Base-by-base conservation (phyloP, 495 filamentous ascomycete genomes). In the Penicillium lividum region DNA sequence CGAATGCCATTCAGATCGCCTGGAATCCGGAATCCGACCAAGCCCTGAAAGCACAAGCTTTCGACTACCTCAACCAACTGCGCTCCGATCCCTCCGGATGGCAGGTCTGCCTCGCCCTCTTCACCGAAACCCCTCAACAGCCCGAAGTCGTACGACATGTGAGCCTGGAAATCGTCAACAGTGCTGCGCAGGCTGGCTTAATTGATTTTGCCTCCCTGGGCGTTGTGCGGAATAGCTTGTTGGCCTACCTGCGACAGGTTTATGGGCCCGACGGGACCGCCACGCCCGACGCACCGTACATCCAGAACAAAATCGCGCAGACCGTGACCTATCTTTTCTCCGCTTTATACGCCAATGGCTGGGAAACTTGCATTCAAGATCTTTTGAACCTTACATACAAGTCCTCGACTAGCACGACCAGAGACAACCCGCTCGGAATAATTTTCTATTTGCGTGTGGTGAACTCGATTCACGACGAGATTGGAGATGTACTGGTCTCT, bases 271-370 rank as follows among this genome's bases (percentile, higher is more conserved):
- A 79, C 18, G 76, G 77, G 43, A 79, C 78, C 44, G 75, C 76
- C 22, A 73, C 75, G 22, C 69, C 80, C 56, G 93, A 97, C 70
- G 80, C 86, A 9, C 62, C 85, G 34, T 81, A 82, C 61, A 87
- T 99, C 31, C 95, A 98, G 74, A 99, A 98, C 73, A 99, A 99
- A 73, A 87, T 98, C 58, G 90, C 92, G 28, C 94, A 99, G 73
- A 96, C 93, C 33, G 74, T 98, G 43, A 99, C 94, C 10, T 89
- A 88, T 63, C 86, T 99, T 25, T 99, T 98, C 72, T 86, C 89
- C 7, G 80, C 83, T 7, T 77, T 95, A 33, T 99, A 99, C 73
- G 86, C 83, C 53, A 82, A 86, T 46, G 86, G 86, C 3, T 99
- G 94, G 94, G 82, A 87, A 57, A 82, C 74, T 46, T 98, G 96